A percentile compares a stretch with the other conserved stretches of the same genome.
phyloP scores from a whole-genome alignment of 257 asterid species.

The Primulina huaijiensis region DNA sequence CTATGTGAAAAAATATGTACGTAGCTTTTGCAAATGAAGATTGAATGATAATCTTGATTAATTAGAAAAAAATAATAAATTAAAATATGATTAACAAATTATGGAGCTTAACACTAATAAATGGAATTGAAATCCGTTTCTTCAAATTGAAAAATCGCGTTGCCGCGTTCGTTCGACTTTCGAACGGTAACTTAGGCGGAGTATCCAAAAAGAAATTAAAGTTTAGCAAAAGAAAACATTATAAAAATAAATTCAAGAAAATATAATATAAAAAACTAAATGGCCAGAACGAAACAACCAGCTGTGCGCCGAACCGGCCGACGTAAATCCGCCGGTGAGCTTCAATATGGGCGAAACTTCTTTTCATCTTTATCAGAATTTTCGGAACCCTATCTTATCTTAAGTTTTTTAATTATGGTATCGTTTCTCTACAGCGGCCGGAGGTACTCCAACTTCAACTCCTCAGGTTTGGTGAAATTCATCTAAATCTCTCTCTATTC shows the following conservation, averaged over 20 bases:
- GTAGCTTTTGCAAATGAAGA: no score
- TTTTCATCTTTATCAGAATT: slow-evolving; percentile 1
- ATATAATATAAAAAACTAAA: not conserved
- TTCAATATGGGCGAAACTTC: not conserved
- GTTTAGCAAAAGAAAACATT: not conserved
- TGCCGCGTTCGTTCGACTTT: not conserved
- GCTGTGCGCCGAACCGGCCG: slow-evolving; percentile 25
- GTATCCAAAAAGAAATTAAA: no score
- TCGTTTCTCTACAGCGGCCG: slow-evolving; percentile 29
- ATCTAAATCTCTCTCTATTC: not conserved
- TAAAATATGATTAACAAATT: no score
- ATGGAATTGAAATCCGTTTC: no score
- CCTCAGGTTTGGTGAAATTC: slow-evolving; percentile 21
- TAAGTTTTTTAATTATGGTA: not conserved
- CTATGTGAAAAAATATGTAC: no score
- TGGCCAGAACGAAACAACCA: slow-evolving; percentile 66
- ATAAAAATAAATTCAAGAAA: no score
- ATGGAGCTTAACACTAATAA: no score
- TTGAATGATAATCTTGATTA: no score
- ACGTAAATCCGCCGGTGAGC: slow-evolving; percentile 35
- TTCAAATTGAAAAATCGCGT: no score
- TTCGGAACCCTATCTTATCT: slow-evolving; percentile 39
- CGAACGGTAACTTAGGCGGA: not conserved
- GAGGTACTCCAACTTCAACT: slow-evolving; percentile 36
- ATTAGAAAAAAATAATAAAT: no score